Evolutionary conservation across 2,329 filamentous ascomycete species (phyloP), one percentile per base, ranked within the genome.

Genomic region (Cladophialophora chaetospira): DNA sequence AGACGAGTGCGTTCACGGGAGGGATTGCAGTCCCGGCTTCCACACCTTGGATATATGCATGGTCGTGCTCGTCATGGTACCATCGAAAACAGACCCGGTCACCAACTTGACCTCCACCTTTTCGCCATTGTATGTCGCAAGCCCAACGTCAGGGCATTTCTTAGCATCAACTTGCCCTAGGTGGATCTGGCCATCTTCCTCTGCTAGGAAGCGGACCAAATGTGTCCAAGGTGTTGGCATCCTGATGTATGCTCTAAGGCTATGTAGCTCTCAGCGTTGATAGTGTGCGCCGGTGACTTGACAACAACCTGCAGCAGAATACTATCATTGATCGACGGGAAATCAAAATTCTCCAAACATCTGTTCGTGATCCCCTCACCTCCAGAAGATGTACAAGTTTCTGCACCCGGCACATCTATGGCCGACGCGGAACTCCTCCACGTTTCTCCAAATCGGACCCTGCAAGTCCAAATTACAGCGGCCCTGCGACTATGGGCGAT

Each of bases 191-290:
- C 72, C 71, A 49, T 75, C 72, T 63, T 75, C 73, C 42, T 68
- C 62, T 23, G 72, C 73, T 23, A 75, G 63, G 62, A 76, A 76
- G 28, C 73, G 71, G 38, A 72, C 68, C 25, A 75, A 67, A 33
- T 71, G 71, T 23, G 70, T 74, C 72, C 73, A 75, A 47, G n/a
- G 23, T 13, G 25, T 23, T 15, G 43, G 13, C 43, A 46, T 46
- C 5, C 5, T 28, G n/a, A 28, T 15, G 15, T 28, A 17, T 10
- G 26, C 15, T 15, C n/a, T n/a, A n/a, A n/a, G n/a, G n/a, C n/a
- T n/a, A n/a, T n/a, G n/a, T n/a, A n/a, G n/a, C n/a, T n/a, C n/a
- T n/a, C n/a, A n/a, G 10, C n/a, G 35, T 38, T 17, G 21, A 38
- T 17, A 19, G 5, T 1, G 9, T 4, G 35, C 15, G 5, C n/a